A percentile compares a stretch with the other conserved stretches of the same genome.
phyloP scores from a whole-genome alignment of 2,329 filamentous ascomycete species.

The Exophiala sp. region DNA sequence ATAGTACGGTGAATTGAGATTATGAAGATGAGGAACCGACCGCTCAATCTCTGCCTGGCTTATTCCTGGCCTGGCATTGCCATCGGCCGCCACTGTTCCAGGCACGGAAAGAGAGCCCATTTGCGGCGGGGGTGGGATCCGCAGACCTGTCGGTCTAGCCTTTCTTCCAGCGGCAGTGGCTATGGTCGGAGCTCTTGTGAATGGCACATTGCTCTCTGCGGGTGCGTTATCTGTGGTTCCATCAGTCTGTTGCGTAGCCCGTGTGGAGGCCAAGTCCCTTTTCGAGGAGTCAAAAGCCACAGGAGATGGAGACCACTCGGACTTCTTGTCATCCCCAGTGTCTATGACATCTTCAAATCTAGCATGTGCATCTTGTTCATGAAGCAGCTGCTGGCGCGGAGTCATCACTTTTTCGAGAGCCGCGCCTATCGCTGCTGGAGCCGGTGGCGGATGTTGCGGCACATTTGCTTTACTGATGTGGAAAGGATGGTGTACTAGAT shows the following conservation, averaged over 20 bases:
- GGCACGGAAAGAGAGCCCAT: not conserved
- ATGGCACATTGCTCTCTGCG: not conserved
- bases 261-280: not conserved
- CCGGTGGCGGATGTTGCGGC: not conserved
- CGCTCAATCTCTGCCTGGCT: not conserved
- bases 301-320: not conserved
- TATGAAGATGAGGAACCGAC: slow-evolving; percentile 30
- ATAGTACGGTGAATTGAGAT: slow-evolving; percentile 37
- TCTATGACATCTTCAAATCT: slow-evolving; percentile 15
- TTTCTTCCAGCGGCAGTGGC: slow-evolving; percentile 10
- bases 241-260: not conserved
- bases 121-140: slow-evolving; percentile 12
- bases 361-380: slow-evolving; percentile 19
- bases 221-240: not conserved
- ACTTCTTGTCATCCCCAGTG: not conserved
- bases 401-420: slow-evolving; percentile 18
- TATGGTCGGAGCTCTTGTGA: not conserved
- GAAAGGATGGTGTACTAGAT: slow-evolving; percentile 16
- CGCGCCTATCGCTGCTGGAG: slow-evolving; percentile 3
- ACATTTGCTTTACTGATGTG: slow-evolving; percentile 11
- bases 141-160: slow-evolving; percentile 15
- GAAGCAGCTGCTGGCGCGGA: slow-evolving; percentile 17
- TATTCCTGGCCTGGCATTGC: not conserved
- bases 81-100: slow-evolving; percentile 4
- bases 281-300: not conserved